Percentiles rank a stretch among this genome's conserved stretches.
Conservation (phyloP, 768 basidiomycete genomes). For the Leucosporidium creatinivorum region DNA sequence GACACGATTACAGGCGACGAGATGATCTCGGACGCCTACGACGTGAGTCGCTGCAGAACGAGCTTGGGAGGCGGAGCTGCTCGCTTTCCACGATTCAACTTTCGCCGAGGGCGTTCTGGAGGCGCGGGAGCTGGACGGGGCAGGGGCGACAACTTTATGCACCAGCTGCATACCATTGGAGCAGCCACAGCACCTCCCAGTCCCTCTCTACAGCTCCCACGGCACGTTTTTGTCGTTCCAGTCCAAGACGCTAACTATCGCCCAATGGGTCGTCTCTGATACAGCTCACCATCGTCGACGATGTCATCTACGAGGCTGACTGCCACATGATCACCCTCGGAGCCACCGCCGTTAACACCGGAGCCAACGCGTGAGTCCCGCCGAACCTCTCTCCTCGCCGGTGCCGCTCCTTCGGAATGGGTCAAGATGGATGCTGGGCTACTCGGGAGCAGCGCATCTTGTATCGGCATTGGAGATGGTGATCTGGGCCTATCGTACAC, state of each 20-base stretch:
- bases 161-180: too few relatives aligned
- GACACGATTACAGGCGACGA: conserved; percentile 46
- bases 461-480: too few relatives aligned
- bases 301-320: conserved; percentile 65
- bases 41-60: conserved; percentile 29
- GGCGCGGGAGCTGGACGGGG: too few relatives aligned
- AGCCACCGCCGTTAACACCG: conserved; percentile 79
- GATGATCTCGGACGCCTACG: conserved; percentile 47
- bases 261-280: not conserved
- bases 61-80: not conserved
- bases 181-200: not conserved
- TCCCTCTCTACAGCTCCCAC: not conserved
- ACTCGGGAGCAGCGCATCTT: too few relatives aligned
- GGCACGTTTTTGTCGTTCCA: not conserved
- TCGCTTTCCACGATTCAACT: too few relatives aligned
- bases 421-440: conserved; percentile 55
- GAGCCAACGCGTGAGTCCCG: conserved; percentile 44
- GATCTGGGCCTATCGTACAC: too few relatives aligned
- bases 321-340: conserved; percentile 34
- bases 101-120: too few relatives aligned
- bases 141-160: too few relatives aligned
- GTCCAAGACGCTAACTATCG: not conserved
- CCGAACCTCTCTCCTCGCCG: not conserved
- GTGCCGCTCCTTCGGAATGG: conserved; percentile 53
- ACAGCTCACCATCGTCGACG: conserved; percentile 52